A percentile compares a stretch with the other conserved stretches of the same genome.
Conservation (phyloP, 2,329 filamentous ascomycete species). For the Botryotinia globosa region DNA sequence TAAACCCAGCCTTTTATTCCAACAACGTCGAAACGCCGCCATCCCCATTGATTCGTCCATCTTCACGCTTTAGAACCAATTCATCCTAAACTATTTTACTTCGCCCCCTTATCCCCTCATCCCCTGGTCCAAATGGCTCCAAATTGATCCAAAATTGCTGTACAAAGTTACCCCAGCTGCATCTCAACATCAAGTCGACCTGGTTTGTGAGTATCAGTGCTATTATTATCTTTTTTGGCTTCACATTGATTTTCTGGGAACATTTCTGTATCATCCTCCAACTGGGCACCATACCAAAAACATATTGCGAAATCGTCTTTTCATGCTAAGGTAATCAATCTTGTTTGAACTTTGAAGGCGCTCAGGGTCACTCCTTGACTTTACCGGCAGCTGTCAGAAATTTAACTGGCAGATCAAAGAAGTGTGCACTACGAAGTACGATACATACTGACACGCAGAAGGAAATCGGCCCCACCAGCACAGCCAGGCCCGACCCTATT, state of each 20-base stretch:
- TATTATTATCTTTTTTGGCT: constrained; percentile 21
- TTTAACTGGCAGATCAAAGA: constrained; percentile 11
- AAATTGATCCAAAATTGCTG: background rate
- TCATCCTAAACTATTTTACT: constrained; percentile 17
- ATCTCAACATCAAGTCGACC: constrained; percentile 15
- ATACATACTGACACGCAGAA: constrained; percentile 5
- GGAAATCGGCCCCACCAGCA: constrained; percentile 20
- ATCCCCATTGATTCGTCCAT: constrained; percentile 9
- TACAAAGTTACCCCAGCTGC: constrained; percentile 12
- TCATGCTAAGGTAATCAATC: constrained; percentile 13
- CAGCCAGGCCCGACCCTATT: constrained; percentile 20
- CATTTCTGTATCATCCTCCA: constrained; percentile 2
- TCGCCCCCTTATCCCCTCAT: constrained; percentile 17
- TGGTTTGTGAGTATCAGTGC: constrained; percentile 16
- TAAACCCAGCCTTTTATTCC: constrained; percentile 15
- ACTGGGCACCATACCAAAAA: constrained; percentile 9
- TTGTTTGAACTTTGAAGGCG: constrained; percentile 12
- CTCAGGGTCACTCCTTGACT: constrained; percentile 14
- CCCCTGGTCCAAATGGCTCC: background rate
- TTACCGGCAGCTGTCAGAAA: constrained; percentile 14
- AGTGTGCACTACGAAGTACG: constrained; percentile 9
- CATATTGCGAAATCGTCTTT: background rate
- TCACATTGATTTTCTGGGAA: background rate
- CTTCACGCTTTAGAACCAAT: background rate
- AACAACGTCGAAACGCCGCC: constrained; percentile 1